A percentile compares a stretch with the other conserved stretches of the same genome.
These are phyloP conservation scores for Cladosporium sp. DNA, from an alignment of 2,329 filamentous ascomycete species.

Conservation along the genomic window DNA sequence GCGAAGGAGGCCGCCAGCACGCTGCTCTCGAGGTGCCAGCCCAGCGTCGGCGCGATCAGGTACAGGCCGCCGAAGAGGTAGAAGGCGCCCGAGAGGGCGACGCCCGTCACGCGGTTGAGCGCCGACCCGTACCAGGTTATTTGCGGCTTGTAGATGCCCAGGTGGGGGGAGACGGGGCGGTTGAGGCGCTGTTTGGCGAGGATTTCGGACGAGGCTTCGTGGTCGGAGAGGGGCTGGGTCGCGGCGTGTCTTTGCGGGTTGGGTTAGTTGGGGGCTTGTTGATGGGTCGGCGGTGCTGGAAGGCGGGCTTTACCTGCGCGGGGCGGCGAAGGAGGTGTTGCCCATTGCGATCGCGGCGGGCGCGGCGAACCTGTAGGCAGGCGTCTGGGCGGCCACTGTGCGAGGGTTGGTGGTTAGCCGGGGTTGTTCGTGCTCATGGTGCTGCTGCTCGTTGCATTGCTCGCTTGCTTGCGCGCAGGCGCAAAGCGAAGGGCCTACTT, in stretches of 20 bases:
- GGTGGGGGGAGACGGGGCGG: constrained; percentile 79
- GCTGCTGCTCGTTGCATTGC: neutral
- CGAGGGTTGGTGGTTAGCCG: constrained; percentile 3
- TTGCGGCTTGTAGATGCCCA: constrained; percentile 76
- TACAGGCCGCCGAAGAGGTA: constrained; percentile 79
- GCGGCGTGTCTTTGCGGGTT: constrained; percentile 39
- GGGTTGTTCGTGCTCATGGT: constrained; percentile 13
- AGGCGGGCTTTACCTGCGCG: constrained; percentile 41
- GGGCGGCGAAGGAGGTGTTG: constrained; percentile 32
- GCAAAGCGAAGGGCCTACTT: constrained; percentile 18
- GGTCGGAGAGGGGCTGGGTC: constrained; percentile 45
- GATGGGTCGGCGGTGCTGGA: constrained; percentile 11
- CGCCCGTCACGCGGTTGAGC: constrained; percentile 80
- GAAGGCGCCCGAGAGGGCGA: constrained; percentile 61
- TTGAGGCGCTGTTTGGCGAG: constrained; percentile 73
- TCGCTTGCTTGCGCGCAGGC: neutral
- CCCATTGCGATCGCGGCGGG: constrained; percentile 37
- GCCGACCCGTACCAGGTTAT: constrained; percentile 76
- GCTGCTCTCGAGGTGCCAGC: constrained; percentile 61
- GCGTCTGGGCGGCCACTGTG: constrained; percentile 40
- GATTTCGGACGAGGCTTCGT: constrained; percentile 52
- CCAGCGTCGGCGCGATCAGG: constrained; percentile 69
- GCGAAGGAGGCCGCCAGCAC: constrained; percentile 60
- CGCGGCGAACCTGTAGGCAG: constrained; percentile 40
- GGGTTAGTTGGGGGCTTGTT: neutral